Conservation (phyloP, 305 asterid genomes). For the Coffea humblotiana region DNA sequence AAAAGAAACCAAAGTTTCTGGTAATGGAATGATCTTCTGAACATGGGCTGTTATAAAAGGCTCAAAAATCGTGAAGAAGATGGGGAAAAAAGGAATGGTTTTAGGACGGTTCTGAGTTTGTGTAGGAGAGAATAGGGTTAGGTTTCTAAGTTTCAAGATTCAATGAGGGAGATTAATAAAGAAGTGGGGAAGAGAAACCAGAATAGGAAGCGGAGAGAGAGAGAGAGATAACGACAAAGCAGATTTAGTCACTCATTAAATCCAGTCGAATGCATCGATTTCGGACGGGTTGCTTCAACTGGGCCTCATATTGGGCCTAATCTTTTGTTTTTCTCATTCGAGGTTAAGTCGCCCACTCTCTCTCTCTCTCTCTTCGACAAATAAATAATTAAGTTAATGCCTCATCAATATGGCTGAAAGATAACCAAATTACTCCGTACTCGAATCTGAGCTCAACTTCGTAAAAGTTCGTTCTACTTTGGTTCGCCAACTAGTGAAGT, state of each 20-base stretch:
- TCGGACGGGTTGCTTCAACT: background rate
- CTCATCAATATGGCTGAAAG: too few species aligned
- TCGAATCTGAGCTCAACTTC: too few species aligned
- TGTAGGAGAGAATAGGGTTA: slow-evolving; percentile 36
- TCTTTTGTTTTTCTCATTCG: background rate
- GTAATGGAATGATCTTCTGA: slow-evolving; percentile 9
- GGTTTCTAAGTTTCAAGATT: slow-evolving; percentile 36
- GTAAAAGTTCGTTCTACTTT: too few species aligned
- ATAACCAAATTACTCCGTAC: too few species aligned
- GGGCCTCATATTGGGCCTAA: slow-evolving; percentile 11
- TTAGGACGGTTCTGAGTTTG: slow-evolving; percentile 40
- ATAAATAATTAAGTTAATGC: too few species aligned
- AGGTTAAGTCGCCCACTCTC: too few species aligned
- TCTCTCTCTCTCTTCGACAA: too few species aligned
- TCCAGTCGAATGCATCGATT: background rate
- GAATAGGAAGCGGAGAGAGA: background rate
- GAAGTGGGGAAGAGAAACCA: background rate
- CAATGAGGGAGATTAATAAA: slow-evolving; percentile 24
- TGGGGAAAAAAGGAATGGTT: background rate
- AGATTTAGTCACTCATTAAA: background rate
- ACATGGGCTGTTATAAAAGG: background rate
- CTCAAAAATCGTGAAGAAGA: background rate
- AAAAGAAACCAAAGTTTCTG: slow-evolving; percentile 13
- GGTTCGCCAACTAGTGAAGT: too few species aligned
- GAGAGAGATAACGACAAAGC: background rate